Percentiles rank a stretch among this genome's conserved stretches.
phyloP scores from a whole-genome alignment of 345 rosid species.

The Arabidopsis thaliana region TAIR10.1 NC_003074.8:2977501-2978000 shows the following conservation, averaged over 20 bases:
- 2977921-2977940: neutral
- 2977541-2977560: neutral
- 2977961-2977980: neutral
- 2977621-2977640: neutral
- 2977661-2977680: neutral
- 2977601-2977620: slow-evolving; percentile 1
- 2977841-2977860: neutral
- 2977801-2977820: slow-evolving; percentile 91
- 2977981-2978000: neutral
- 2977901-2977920: neutral
- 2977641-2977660: neutral
- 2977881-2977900: neutral
- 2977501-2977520: slow-evolving; percentile 14
- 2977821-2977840: slow-evolving; percentile 17
- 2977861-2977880: neutral
- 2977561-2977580: slow-evolving; percentile 14
- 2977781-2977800: slow-evolving; percentile 83
- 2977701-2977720: slow-evolving; percentile 89
- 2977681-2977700: slow-evolving; percentile 53
- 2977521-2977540: slow-evolving; percentile 5
- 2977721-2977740: slow-evolving; percentile 93
- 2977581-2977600: neutral
- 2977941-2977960: neutral
- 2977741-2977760: slow-evolving; percentile 79
- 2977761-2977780: slow-evolving; percentile 71